Evolutionary conservation across 2,329 filamentous ascomycete species (phyloP).

Genomic region (Aspergillus tanneri): DNA sequence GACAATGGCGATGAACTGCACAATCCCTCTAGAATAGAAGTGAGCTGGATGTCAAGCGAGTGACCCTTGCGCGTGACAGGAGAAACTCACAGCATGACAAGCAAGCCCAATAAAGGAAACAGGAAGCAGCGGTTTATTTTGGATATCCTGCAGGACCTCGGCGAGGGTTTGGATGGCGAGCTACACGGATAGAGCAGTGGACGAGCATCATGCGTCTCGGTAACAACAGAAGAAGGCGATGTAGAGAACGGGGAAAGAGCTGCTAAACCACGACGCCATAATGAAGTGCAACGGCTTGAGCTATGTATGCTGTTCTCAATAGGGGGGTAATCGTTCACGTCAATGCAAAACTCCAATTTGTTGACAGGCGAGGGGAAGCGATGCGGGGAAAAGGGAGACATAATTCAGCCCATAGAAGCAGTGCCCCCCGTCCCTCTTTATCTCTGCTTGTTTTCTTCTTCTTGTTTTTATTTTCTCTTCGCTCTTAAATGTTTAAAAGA

Average conservation of each 20-base stretch:
- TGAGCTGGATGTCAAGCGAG: conserved; percentile 1
- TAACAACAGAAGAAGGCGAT: conserved; percentile 6
- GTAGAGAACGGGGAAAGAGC: conserved; percentile 12
- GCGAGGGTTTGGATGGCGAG: conserved; percentile 6
- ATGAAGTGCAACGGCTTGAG: not conserved
- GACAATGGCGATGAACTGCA: conserved; percentile 42
- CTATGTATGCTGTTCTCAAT: conserved; percentile 4
- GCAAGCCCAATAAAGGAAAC: conserved; percentile 22
- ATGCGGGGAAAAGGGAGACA: conserved; percentile 2
- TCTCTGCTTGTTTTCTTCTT: not conserved
- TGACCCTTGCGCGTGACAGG: not conserved
- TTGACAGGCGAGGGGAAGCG: not conserved
- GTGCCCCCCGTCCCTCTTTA: no score
- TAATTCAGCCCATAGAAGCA: not conserved
- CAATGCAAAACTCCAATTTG: not conserved
- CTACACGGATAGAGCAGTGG: conserved; percentile 12
- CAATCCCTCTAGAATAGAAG: conserved; percentile 33
- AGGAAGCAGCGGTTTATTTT: conserved; percentile 20
- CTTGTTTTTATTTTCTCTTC: not conserved
- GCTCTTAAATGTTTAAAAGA: not conserved
- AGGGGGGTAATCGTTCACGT: conserved; percentile 1
- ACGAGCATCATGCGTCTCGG: conserved; percentile 5
- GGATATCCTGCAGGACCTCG: conserved; percentile 17
- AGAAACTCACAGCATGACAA: conserved; percentile 37
- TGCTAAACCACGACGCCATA: conserved; percentile 14